A percentile compares a stretch with the other conserved stretches of the same genome.
phyloP scores from a whole-genome alignment of 164 flowering plant species.

The Nelumbo lutea region DNA sequence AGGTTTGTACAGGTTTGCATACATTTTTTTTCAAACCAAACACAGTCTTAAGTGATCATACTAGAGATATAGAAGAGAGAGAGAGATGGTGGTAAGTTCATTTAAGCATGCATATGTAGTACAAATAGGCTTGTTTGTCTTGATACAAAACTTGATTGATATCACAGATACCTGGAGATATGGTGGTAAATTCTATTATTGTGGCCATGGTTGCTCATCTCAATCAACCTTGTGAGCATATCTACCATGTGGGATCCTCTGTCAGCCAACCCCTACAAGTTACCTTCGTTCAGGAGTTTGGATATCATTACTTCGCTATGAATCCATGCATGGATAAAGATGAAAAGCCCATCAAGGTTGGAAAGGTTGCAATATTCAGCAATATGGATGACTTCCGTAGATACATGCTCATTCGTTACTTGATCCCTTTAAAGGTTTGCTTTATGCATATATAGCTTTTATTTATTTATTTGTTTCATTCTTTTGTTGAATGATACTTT shows the following conservation, averaged over 20 bases:
- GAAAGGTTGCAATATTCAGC: constrained; percentile 18
- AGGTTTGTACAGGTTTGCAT: no score
- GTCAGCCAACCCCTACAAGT: constrained; percentile 34
- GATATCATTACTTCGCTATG: constrained; percentile 35
- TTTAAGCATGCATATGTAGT: neutral
- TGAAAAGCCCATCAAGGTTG: constrained; percentile 50
- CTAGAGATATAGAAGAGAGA: no score
- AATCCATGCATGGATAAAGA: constrained; percentile 50
- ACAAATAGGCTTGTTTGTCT: neutral
- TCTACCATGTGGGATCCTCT: constrained; percentile 72
- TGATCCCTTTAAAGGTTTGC: constrained; percentile 53
- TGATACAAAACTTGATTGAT: neutral
- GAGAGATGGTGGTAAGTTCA: no score
- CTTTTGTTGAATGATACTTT: no score
- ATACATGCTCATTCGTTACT: constrained; percentile 47
- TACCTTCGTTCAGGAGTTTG: constrained; percentile 18
- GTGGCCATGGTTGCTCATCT: constrained; percentile 52
- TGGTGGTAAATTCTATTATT: constrained; percentile 77
- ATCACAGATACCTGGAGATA: constrained; percentile 79
- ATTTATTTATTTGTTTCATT: neutral
- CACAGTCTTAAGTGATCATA: no score
- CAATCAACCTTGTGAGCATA: constrained; percentile 18
- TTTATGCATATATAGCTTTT: neutral
- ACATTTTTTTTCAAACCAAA: no score
- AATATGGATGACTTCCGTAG: constrained; percentile 42